Percentiles rank a stretch among this genome's conserved stretches.
Evolutionary conservation across 352 stramenopile genomes (phyloP).

Genomic region (Phytopythium oedochilum): DNA sequence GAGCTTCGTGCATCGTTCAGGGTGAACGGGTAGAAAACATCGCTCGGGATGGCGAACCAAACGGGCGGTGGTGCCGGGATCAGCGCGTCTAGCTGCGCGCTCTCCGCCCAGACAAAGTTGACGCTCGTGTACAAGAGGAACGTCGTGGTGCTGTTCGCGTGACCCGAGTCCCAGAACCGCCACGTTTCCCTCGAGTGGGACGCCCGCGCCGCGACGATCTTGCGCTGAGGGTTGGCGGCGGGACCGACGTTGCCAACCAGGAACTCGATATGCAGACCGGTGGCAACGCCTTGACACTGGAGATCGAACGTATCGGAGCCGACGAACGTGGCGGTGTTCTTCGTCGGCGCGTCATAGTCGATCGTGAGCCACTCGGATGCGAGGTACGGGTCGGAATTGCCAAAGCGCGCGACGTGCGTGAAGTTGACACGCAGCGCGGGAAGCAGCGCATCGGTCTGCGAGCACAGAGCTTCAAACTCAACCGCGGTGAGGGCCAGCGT

Average conservation of each 20-base stretch:
- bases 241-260: conserved; percentile 29
- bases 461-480: conserved; percentile 25
- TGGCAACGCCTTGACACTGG: conserved; percentile 19
- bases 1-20: conserved; percentile 11
- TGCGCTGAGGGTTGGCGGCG: conserved; percentile 26
- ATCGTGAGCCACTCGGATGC: conserved; percentile 28
- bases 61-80: conserved; percentile 32
- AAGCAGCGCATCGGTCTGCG: conserved; percentile 10
- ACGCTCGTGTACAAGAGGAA: conserved; percentile 29
- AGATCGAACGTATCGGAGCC: conserved; percentile 17
- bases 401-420: conserved; percentile 31
- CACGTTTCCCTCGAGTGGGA: conserved; percentile 27
- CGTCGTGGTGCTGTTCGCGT: conserved; percentile 10
- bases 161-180: conserved; percentile 23
- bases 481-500: conserved; percentile 20
- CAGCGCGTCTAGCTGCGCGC: conserved; percentile 18
- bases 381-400: conserved; percentile 38
- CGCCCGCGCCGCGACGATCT: conserved; percentile 33
- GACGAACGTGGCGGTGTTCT: conserved; percentile 10
- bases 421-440: conserved; percentile 27
- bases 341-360: conserved; percentile 30
- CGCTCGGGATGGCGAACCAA: conserved; percentile 51
- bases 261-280: conserved; percentile 29
- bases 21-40: conserved; percentile 50
- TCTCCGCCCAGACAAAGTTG: conserved; percentile 21